Conservation (phyloP, 805 yeast species). For the Wickerhamomyces ciferrii region DNA sequence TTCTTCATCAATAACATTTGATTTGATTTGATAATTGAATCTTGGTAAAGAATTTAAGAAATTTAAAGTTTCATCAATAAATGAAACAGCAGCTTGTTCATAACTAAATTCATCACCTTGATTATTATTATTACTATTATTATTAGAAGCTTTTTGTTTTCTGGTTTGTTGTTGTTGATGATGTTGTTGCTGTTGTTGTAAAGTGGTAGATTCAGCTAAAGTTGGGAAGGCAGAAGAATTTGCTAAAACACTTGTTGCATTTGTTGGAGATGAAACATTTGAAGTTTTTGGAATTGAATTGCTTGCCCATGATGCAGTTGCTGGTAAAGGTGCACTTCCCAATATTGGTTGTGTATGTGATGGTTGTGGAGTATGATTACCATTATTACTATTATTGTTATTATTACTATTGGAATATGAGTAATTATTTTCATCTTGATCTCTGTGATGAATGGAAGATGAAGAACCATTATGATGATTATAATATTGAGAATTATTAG, state of each 20-base stretch:
- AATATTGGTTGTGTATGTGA: conserved; percentile 8
- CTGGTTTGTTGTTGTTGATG: conserved; percentile 22
- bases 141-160: conserved; percentile 17
- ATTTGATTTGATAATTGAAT: conserved; percentile 33
- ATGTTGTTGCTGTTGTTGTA: conserved; percentile 28
- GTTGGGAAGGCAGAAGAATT: conserved; percentile 56
- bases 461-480: not conserved
- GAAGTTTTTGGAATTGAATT: conserved; percentile 11
- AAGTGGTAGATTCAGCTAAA: conserved; percentile 37
- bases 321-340: conserved; percentile 53
- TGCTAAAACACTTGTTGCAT: conserved; percentile 38
- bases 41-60: conserved; percentile 33
- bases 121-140: conserved; percentile 22
- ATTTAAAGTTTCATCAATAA: conserved; percentile 42
- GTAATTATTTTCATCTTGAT: conserved; percentile 2
- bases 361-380: not conserved
- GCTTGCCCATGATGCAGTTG: conserved; percentile 65
- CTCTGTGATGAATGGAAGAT: not conserved
- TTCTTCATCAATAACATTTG: conserved; percentile 22
- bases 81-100: conserved; percentile 39
- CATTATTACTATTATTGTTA: not conserved
- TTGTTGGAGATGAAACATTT: conserved; percentile 16
- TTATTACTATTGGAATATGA: not conserved
- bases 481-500: conserved; percentile 8
- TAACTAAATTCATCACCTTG: conserved; percentile 26